Conservation (phyloP, 345 rosid species). For the Bretschneidera sinensis region DNA sequence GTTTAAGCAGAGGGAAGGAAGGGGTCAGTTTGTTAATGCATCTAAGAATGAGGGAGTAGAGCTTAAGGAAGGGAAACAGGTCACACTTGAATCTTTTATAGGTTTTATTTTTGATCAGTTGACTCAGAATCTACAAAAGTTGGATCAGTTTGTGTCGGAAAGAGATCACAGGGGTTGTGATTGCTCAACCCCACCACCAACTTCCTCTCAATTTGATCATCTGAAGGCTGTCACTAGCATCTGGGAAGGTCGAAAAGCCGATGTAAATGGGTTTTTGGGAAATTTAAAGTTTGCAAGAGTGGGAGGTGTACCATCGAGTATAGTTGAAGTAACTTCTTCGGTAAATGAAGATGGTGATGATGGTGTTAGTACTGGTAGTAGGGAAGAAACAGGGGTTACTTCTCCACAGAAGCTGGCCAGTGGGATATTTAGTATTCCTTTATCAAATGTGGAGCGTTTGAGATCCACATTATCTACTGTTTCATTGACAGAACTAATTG, state of each 20-base stretch:
- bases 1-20: slow-evolving; percentile 24
- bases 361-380: slow-evolving; percentile 33
- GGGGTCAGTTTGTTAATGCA: slow-evolving; percentile 15
- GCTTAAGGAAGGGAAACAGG: slow-evolving; percentile 34
- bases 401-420: slow-evolving; percentile 64
- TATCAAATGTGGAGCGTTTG: slow-evolving; percentile 90
- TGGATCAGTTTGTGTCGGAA: slow-evolving; percentile 49
- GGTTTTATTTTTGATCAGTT: slow-evolving; percentile 55
- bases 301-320: slow-evolving; percentile 76
- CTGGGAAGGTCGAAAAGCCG: slow-evolving; percentile 77
- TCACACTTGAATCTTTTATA: slow-evolving; percentile 45
- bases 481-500: slow-evolving; percentile 76
- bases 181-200: slow-evolving; percentile 22
- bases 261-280: slow-evolving; percentile 76
- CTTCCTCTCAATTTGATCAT: slow-evolving; percentile 37
- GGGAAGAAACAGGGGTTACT: slow-evolving; percentile 54
- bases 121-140: slow-evolving; percentile 56
- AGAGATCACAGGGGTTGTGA: slow-evolving; percentile 23
- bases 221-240: slow-evolving; percentile 45
- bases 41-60: slow-evolving; percentile 9
- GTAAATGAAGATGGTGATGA: slow-evolving; percentile 54
- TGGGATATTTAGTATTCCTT: slow-evolving; percentile 77
- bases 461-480: slow-evolving; percentile 75
- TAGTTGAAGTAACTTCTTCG: slow-evolving; percentile 66
- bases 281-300: slow-evolving; percentile 85